A percentile compares a stretch with the other conserved stretches of the same genome.
Conservation (phyloP, 164 flowering plant species). For the Hamamelis virginiana region DNA sequence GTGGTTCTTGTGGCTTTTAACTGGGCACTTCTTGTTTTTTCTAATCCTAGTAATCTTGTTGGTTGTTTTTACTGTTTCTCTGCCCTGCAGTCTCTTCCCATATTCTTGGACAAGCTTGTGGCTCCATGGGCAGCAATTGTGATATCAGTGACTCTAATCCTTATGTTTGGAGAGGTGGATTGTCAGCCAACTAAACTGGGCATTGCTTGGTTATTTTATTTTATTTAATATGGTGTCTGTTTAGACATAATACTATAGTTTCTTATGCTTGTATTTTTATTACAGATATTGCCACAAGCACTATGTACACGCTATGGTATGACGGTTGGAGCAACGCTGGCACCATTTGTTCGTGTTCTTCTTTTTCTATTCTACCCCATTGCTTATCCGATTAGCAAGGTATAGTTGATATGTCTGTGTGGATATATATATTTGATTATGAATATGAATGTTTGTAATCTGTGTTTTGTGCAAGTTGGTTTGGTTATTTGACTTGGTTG, state of each 20-base stretch:
- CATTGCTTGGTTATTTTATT: neutral
- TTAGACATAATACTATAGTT: slow-evolving; percentile 1
- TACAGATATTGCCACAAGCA: slow-evolving; percentile 83
- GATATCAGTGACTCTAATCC: slow-evolving; percentile 79
- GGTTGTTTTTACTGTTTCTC: slow-evolving; percentile 1
- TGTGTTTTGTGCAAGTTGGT: no score
- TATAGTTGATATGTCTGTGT: slow-evolving; percentile 15
- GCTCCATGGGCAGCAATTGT: slow-evolving; percentile 79
- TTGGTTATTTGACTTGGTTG: neutral
- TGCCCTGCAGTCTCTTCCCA: slow-evolving; percentile 66
- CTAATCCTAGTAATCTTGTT: neutral
- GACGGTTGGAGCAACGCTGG: slow-evolving; percentile 68
- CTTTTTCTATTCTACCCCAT: slow-evolving; percentile 67
- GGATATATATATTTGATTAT: neutral
- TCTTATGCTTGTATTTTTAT: neutral
- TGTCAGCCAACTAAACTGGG: neutral
- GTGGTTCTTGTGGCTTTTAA: slow-evolving; percentile 4
- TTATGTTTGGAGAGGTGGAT: slow-evolving; percentile 79
- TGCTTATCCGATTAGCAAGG: slow-evolving; percentile 92
- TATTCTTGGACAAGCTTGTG: slow-evolving; percentile 77
- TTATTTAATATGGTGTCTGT: neutral
- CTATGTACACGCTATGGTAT: slow-evolving; percentile 81
- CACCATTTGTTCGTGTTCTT: slow-evolving; percentile 75
- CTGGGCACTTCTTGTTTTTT: neutral
- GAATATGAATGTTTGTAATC: no score